Conservation (phyloP, 1,284 basidiomycete species). For the Ceratorhiza oryzae-sativae region DNA sequence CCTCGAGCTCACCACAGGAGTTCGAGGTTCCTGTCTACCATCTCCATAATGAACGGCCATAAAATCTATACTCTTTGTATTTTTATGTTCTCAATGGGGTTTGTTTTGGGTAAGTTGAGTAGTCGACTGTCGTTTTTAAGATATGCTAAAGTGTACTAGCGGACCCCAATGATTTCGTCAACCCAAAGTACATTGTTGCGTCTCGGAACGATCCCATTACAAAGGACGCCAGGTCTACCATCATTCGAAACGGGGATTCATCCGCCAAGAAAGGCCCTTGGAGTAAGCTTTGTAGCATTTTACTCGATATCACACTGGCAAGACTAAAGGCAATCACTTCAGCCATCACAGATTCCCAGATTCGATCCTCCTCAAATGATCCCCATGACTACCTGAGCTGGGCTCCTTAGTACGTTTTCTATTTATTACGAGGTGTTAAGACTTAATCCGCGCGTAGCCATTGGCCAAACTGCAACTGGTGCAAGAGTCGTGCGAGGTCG, state of each 20-base stretch:
- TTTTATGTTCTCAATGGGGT: no score
- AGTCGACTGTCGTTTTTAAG: not conserved
- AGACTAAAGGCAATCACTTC: slow-evolving; percentile 17
- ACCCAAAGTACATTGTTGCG: slow-evolving; percentile 25
- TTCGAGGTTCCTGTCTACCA: not conserved
- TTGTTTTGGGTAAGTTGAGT: no score
- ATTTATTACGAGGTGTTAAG: not conserved
- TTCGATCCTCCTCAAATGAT: slow-evolving; percentile 56
- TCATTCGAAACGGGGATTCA: slow-evolving; percentile 49
- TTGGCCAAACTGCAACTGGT: slow-evolving; percentile 68
- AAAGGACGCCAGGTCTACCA: slow-evolving; percentile 49
- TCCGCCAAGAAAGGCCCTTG: slow-evolving; percentile 52
- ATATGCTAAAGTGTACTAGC: not conserved
- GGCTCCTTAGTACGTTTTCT: slow-evolving; percentile 60
- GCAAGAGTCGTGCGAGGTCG: slow-evolving; percentile 43
- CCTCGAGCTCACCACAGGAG: not conserved
- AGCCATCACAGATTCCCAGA: slow-evolving; percentile 55
- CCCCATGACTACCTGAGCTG: slow-evolving; percentile 62
- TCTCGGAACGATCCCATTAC: slow-evolving; percentile 41
- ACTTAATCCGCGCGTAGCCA: slow-evolving; percentile 52
- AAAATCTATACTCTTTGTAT: no score
- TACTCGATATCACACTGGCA: not conserved
- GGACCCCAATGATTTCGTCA: slow-evolving; percentile 33
- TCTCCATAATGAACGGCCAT: no score
- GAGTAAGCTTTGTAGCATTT: slow-evolving; percentile 49